Conservation (phyloP, 176 grass and related monocot species). For the Otatea glauca region DNA sequence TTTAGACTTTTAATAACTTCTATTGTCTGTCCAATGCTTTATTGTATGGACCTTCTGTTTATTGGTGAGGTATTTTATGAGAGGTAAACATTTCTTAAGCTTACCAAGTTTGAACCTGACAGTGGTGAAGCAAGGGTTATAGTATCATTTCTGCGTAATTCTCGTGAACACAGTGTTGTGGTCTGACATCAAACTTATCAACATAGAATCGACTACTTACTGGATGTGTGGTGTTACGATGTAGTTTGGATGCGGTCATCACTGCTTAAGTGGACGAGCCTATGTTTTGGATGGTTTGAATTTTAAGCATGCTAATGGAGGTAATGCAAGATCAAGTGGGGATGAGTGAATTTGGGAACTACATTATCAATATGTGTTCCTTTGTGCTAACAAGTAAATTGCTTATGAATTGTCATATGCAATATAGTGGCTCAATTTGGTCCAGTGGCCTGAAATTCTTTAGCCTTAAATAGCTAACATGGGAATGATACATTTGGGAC, state of each 20-base stretch:
- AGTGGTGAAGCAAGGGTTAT: neutral
- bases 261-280: neutral
- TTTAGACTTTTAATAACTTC: neutral
- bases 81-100: neutral
- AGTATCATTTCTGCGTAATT: neutral
- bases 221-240: neutral
- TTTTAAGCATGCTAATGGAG: neutral
- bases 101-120: neutral
- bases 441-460: too few species aligned
- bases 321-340: neutral
- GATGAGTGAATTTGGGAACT: neutral
- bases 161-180: neutral
- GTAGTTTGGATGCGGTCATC: neutral
- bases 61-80: neutral
- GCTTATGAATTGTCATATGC: too few species aligned
- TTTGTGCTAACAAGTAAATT: neutral
- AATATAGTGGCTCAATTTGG: too few species aligned
- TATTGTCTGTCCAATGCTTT: constrained; percentile 1
- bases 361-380: neutral
- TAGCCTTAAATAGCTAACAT: too few species aligned
- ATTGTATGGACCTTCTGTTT: neutral
- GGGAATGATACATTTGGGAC: too few species aligned
- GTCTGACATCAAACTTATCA: neutral
- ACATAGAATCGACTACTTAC: neutral
- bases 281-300: constrained; percentile 3